phyloP scores from a whole-genome alignment of 768 basidiomycete species.

The Lactarius sp. region DNA sequence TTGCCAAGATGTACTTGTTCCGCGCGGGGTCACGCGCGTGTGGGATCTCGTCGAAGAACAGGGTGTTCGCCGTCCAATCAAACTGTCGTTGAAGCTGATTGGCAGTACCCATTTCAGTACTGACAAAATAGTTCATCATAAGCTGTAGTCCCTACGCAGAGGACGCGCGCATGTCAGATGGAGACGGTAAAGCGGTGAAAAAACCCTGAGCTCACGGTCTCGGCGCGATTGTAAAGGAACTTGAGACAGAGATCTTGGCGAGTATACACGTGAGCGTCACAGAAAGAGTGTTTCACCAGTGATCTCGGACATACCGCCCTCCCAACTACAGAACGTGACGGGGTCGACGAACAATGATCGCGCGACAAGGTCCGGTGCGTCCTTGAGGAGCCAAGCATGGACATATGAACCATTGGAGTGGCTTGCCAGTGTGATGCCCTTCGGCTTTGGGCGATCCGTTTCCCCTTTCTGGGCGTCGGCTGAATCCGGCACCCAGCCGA shows the following conservation, averaged over 20 bases:
- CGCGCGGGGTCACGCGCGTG: conserved; percentile 62
- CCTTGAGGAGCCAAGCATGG: conserved; percentile 89
- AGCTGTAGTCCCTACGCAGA: conserved; percentile 62
- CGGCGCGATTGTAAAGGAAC: conserved; percentile 72
- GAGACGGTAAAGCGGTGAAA: not conserved
- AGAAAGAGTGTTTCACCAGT: not conserved
- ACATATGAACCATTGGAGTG: conserved; percentile 88
- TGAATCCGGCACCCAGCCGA: conserved; percentile 55
- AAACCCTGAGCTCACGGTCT: conserved; percentile 44
- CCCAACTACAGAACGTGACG: conserved; percentile 88
- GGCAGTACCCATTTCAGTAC: conserved; percentile 81
- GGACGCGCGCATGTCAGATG: conserved; percentile 6
- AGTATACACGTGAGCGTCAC: conserved; percentile 6
- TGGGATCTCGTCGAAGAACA: conserved; percentile 90
- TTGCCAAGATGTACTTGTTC: conserved; percentile 76
- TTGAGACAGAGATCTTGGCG: conserved; percentile 79
- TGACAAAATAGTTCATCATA: conserved; percentile 83
- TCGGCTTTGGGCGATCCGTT: conserved; percentile 27
- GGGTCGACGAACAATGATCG: conserved; percentile 91
- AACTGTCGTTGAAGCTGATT: conserved; percentile 81
- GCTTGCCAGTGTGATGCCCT: conserved; percentile 72
- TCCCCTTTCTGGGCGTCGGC: conserved; percentile 27
- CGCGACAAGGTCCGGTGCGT: conserved; percentile 57
- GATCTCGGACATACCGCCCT: conserved; percentile 59
- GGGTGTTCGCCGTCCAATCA: conserved; percentile 80